Evolutionary conservation across 2,329 filamentous ascomycete genomes (phyloP).

Genomic region (Claviceps pazoutovae): DNA sequence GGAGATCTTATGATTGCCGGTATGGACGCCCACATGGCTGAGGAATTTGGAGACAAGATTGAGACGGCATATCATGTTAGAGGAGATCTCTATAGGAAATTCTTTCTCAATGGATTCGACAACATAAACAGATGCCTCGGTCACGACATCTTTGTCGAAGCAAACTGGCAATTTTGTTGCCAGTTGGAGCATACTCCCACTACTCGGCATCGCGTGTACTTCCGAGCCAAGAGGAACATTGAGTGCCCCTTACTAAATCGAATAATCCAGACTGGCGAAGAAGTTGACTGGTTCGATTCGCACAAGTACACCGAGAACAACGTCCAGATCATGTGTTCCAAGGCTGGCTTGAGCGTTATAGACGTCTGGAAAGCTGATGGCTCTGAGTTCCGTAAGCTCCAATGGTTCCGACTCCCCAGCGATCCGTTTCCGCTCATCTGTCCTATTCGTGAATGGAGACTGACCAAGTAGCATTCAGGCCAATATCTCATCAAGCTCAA

Average conservation of each 20-base stretch:
- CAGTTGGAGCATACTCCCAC: slow-evolving; percentile 22
- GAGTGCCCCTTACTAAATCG: slow-evolving; percentile 12
- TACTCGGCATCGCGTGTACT: slow-evolving; percentile 26
- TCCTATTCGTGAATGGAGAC: slow-evolving; percentile 5
- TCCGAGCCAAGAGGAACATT: slow-evolving; percentile 22
- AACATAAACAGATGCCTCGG: slow-evolving; percentile 23
- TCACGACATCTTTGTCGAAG: slow-evolving; percentile 20
- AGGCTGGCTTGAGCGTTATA: slow-evolving; percentile 23
- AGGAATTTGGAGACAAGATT: slow-evolving; percentile 21
- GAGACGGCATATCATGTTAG: slow-evolving; percentile 26
- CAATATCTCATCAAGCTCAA: slow-evolving; percentile 24
- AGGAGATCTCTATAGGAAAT: slow-evolving; percentile 20
- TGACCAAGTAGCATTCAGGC: slow-evolving; percentile 13
- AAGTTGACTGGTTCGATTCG: slow-evolving; percentile 30
- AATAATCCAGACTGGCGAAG: slow-evolving; percentile 18
- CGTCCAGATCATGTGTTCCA: slow-evolving; percentile 25
- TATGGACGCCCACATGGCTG: slow-evolving; percentile 26
- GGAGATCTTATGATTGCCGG: slow-evolving; percentile 24
- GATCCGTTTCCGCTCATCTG: background rate
- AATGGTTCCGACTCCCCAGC: background rate
- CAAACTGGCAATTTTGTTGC: slow-evolving; percentile 25
- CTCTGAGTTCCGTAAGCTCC: slow-evolving; percentile 25
- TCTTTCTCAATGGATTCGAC: slow-evolving; percentile 26
- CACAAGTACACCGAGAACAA: slow-evolving; percentile 25
- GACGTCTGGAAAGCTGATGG: slow-evolving; percentile 22